Conservation (phyloP, 495 filamentous ascomycete species). For the Saxophila tyrrhenica region DNA sequence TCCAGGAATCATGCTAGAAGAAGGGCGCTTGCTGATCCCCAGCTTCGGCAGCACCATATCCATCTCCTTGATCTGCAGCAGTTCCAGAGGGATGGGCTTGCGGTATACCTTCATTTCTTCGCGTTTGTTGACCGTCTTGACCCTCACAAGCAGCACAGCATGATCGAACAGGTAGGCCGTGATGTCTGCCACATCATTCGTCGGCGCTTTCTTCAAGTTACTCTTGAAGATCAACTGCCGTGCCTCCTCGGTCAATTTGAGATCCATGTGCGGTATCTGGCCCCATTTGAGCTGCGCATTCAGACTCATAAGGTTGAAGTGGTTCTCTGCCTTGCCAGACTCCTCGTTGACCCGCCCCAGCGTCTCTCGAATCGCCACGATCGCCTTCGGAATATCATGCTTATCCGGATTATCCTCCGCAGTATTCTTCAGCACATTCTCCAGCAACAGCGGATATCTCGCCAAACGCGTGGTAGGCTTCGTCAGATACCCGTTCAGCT, state of each 20-base stretch:
- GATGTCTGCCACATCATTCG: conserved; percentile 70
- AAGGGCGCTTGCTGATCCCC: conserved; percentile 75
- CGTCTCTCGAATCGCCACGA: conserved; percentile 74
- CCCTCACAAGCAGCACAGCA: conserved; percentile 73
- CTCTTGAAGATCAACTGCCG: conserved; percentile 90
- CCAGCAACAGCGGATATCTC: conserved; percentile 87
- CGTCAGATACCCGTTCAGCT: conserved; percentile 95
- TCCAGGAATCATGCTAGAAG: conserved; percentile 73
- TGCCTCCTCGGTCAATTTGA: conserved; percentile 88
- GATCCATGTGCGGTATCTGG: conserved; percentile 76
- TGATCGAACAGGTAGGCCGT: conserved; percentile 94
- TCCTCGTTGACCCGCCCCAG: conserved; percentile 82
- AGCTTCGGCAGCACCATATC: conserved; percentile 77
- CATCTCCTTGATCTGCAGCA: conserved; percentile 91
- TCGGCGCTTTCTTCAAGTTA: conserved; percentile 79
- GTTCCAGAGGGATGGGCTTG: conserved; percentile 88
- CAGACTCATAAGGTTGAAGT: conserved; percentile 86
- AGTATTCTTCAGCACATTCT: conserved; percentile 80
- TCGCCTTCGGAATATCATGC: conserved; percentile 79
- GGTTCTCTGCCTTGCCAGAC: conserved; percentile 94
- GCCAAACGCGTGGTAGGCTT: conserved; percentile 96
- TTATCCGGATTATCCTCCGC: conserved; percentile 78
- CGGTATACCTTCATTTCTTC: conserved; percentile 92
- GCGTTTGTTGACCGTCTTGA: conserved; percentile 81
- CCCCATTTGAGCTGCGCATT: conserved; percentile 82